Evolutionary conservation across 1,139 yeast genomes (phyloP), one percentile per base, ranked within the genome.

Genomic region (Candida pseudoviswanathii): DNA sequence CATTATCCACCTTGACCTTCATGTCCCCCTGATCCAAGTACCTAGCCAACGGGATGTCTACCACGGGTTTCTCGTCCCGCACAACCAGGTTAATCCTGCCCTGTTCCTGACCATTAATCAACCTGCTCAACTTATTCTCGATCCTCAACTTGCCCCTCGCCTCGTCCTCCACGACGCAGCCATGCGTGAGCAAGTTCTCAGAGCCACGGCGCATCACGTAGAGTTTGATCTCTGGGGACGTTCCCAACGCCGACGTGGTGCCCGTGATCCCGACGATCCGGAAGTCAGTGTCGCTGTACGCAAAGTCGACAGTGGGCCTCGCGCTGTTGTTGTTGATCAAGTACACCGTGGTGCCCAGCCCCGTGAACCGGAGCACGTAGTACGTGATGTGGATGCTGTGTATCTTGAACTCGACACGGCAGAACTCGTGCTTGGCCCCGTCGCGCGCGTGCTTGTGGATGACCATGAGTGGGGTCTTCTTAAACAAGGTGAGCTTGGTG

Each of bases 241-340:
- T 47, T 6, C 76, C 77, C 52, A 73, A 71, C 0, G 77, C 70
- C 7, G 78, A 70, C 1, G 75, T 59, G 2, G 73, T 68, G 0
- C 76, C 77, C 3, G 75, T 64, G 0, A 70, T 64, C 0, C 78
- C 78, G 36, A 56, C 50, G 3, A 71, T 58, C 29, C 79, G 60
- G 27, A 73, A 57, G 47, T 69, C 69, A 26, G 73, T 64, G 31
- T 56, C 58, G 34, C 61, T 58, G 56, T 62, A 65, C 27, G 56
- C 50, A 31, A 70, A 62, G 52, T 74, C 79, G 6, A 68, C 72
- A 9, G 67, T 64, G 1, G 78, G 77, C 41, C 60, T 63, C 33
- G 66, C 54, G 34, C 70, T 68, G 48, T 73, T 74, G 50, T 73
- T 72, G 8, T 70, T 57, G 43, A 69, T 48, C 5, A 63, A 55